Evolutionary conservation across 176 grass and related monocot genomes (phyloP).

Genomic region (Cenchrus americanus): DNA sequence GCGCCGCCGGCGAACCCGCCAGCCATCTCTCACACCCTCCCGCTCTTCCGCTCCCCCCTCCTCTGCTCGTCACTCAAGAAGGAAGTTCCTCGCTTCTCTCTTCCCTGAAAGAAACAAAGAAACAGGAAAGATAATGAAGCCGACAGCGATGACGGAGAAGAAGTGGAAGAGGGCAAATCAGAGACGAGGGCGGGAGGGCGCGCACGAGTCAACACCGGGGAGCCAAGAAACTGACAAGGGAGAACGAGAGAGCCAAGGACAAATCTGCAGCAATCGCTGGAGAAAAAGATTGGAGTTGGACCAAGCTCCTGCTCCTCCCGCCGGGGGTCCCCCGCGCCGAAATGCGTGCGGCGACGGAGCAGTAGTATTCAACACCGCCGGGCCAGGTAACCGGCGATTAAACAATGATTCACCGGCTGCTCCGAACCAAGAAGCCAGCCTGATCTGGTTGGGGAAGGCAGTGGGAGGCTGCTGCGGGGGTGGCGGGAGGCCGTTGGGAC

Average conservation of each 20-base stretch:
- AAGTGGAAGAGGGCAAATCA: neutral
- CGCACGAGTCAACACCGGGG: slow-evolving; percentile 21
- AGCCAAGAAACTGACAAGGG: slow-evolving; percentile 18
- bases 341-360: neutral
- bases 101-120: neutral
- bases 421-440: neutral
- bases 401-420: neutral
- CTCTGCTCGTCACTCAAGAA: neutral
- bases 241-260: neutral
- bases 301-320: neutral
- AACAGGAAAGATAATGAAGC: neutral
- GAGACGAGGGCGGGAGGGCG: neutral
- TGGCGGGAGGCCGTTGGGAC: slow-evolving; percentile 33
- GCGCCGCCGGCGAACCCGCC: slow-evolving; percentile 62
- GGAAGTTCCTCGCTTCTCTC: neutral
- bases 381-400: neutral
- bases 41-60: no score
- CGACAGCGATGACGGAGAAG: neutral
- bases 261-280: neutral
- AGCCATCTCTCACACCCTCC: slow-evolving; percentile 49
- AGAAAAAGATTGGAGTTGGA: neutral
- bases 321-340: neutral
- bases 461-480: no score
- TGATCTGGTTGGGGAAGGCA: slow-evolving; percentile 1
- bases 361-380: neutral